Base-by-base conservation (phyloP, 2,329 filamentous ascomycete species). In the Coleophoma crateriformis region DNA sequence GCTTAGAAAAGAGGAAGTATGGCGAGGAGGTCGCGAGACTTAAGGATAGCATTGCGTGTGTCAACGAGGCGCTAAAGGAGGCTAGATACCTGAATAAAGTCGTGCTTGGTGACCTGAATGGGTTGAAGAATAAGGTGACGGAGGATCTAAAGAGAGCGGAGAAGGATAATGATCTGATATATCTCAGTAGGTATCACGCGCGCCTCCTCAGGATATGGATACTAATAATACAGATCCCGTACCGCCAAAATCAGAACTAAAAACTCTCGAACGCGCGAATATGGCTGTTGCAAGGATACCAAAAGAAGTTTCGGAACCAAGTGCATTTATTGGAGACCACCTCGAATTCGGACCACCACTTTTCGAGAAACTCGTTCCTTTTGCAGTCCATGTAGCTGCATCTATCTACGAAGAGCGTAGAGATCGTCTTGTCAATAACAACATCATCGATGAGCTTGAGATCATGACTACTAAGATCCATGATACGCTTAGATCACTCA, bases 151-250 rank as follows among this genome's bases (percentile, higher is more conserved):
- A 95, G 69, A 78, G 92, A 43, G 91, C 92, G 0, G 92, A 97
- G 66, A 95, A 89, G 67, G 94, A 99, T 64, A 99, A 99, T 58
- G 92, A 99, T 65, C 76, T 95, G 59, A 96, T 99, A 14, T 99
- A 96, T 65, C 73, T 97, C 3, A 81, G 85, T 85, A 70, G 58
- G 78, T 68, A n/a, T 32, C 22, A 22, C 14, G 5, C 2, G 27
- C 4, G 7, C 12, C 20, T 20, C 11, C 7, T 32, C 44, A 15
- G 17, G 6, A 35, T 12, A 19, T 20, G 8, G 51, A 34, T 47
- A 51, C 69, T 74, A 58, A 73, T 58, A 44, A 38, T 42, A 14
- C 57, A 79, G 78, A 87, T 46, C 78, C 87, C 1, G 90, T 97
- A 1, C 90, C 92, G 3, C 82, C 90, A 11, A 96, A 96, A 61